Base-by-base conservation (phyloP, 495 filamentous ascomycete species). In the Penicillium bialowiezense region DNA sequence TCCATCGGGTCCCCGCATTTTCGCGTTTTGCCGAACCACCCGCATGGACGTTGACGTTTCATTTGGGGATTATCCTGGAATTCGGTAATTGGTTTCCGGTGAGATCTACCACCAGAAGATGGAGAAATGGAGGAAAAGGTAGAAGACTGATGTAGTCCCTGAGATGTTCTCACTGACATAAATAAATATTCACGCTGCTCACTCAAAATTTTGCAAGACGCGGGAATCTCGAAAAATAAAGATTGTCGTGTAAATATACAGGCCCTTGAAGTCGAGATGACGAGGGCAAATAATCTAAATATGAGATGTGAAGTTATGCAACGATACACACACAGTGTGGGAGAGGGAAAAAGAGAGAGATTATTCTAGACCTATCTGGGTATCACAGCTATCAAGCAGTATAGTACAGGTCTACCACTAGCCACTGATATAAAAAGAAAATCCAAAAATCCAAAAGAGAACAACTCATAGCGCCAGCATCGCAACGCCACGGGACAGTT, bases 331-430 rank as follows among this genome's bases (percentile, higher is more conserved):
- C n/a, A n/a, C n/a, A n/a, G n/a, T n/a, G n/a, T 26, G 23, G 3
- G 19, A 33, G 14, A 13, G 26, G 29, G 35, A 12, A 15, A 34
- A 7, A 45, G 26, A 33, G 44, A 23, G 43, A 41, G 40, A 51
- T 15, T 26, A 26, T 48, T 61, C 58, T 63, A 63, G 48, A 53
- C 50, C 47, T 42, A 42, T 20, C 49, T 48, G 60, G 60, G 60
- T 63, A 63, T 63, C 60, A 58, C 58, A 63, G 58, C 57, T 49
- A 57, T 52, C 52, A 56, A 58, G 57, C 54, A 63, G 60, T 61
- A 63, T 51, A 60, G 48, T 58, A 58, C 58, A 60, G 51, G 54
- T 63, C 54, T 63, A 63, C 60, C 54, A 52, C 49, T 41, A 48
- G 59, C 54, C 49, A 46, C 46, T 50, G 51, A 51, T 48, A 43